Conservation (phyloP, 441 rosid genomes). For the Flueggea neowawraea region DNA sequence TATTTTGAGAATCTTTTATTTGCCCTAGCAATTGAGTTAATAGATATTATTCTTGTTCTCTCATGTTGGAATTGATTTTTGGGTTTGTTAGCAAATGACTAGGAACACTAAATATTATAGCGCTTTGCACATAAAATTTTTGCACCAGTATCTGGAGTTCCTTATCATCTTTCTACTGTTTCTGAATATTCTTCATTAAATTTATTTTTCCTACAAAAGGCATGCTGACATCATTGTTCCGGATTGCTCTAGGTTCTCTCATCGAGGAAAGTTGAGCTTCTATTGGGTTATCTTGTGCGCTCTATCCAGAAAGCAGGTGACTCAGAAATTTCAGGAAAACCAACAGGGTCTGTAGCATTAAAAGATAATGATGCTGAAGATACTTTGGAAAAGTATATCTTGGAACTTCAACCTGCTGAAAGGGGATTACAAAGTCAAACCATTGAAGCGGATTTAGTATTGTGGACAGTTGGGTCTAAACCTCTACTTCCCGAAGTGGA, state of each 20-base stretch:
- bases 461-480: conserved; percentile 91
- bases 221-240: conserved; percentile 4
- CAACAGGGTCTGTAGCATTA: too few species aligned
- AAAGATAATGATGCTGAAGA: conserved; percentile 21
- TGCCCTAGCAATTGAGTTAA: too few species aligned
- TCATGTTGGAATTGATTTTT: too few species aligned
- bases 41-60: too few species aligned
- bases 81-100: too few species aligned
- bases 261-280: conserved; percentile 78
- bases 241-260: conserved; percentile 64
- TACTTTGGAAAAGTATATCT: conserved; percentile 42
- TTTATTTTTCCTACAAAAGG: neutral
- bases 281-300: conserved; percentile 81
- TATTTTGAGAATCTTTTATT: too few species aligned
- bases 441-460: conserved; percentile 75
- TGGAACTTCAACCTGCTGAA: conserved; percentile 85
- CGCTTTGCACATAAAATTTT: too few species aligned
- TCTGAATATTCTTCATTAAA: conserved; percentile 1
- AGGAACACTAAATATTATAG: too few species aligned
- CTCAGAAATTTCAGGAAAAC: too few species aligned
- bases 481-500: conserved; percentile 72
- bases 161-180: neutral
- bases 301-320: conserved; percentile 39
- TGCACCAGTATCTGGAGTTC: neutral
- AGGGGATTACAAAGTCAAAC: conserved; percentile 66